Evolutionary conservation across 495 filamentous ascomycete species (phyloP), one percentile per base, ranked within the genome.

Genomic region (Elaphomyces granulatus): DNA sequence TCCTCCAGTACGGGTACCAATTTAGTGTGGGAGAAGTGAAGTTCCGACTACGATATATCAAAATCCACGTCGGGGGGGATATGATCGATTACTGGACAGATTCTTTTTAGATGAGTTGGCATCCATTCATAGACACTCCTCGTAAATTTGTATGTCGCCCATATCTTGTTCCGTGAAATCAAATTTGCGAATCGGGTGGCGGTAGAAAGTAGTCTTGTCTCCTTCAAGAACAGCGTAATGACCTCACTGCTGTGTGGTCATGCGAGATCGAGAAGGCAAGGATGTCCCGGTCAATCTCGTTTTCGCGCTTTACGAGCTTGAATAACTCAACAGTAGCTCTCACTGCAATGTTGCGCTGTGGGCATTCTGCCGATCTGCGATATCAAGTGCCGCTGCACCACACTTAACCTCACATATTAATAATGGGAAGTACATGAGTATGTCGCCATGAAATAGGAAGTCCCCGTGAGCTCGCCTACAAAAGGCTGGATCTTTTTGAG

Each of bases 231-330:
- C 12, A 37, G 49, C 14, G 42, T 57, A 57, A 45, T 57, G 38
- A 10, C 49, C 46, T 52, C 15, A 57, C 42, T 0, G 33, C 26
- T 23, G 36, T 34, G 26, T 63, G 38, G 45, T 71, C 49, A 47
- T 70, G 60, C 17, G 62, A 70, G 42, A 73, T 51, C 1, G 62
- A 70, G 54, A 71, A 72, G 26, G 53, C 51, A 38, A 66, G 50
- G 15, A 59, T 42, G 26, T 36, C 44, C 17, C 49, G 38, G 34
- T 56, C 12, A 20, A 56, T 32, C 36, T 54, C 43, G n/a, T 51
- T 16, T 36, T 46, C 34, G 33, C 45, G 41, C 12, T 28, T 28
- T 12, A 18, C 17, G 34, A 26, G 45, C 43, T 12, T 41, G 23
- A 28, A 28, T 6, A 28, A 12, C 12, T 28, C 23, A 12, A 28